Evolutionary conservation across 352 stramenopile genomes (phyloP).

Genomic region (Aphanomyces stellatus): DNA sequence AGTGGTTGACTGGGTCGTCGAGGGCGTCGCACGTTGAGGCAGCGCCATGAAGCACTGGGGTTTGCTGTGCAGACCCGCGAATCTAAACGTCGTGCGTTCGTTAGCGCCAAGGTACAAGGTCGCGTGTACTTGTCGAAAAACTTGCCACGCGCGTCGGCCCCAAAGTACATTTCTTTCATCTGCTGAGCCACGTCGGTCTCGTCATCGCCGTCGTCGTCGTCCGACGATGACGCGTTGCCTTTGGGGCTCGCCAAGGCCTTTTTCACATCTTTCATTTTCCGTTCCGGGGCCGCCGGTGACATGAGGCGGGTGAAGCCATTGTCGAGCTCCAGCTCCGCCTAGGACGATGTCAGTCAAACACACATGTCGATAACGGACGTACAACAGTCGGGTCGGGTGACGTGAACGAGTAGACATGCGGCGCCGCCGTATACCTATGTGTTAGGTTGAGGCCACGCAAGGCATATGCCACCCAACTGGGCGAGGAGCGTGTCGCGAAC

Average conservation of each 20-base stretch:
- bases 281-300: background rate
- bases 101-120: background rate
- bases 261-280: background rate
- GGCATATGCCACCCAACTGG: background rate
- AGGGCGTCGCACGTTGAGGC: background rate
- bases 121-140: slow-evolving; percentile 7
- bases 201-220: slow-evolving; percentile 11
- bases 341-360: background rate
- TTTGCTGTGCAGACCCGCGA: slow-evolving; percentile 8
- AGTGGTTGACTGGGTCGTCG: no score
- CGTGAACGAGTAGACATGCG: background rate
- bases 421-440: slow-evolving; percentile 4
- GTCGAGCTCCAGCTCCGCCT: background rate
- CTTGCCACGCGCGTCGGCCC: background rate
- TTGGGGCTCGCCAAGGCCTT: background rate
- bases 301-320: background rate
- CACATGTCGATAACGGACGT: no score
- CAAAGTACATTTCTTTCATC: slow-evolving; percentile 17
- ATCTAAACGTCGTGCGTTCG: slow-evolving; percentile 4
- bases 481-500: background rate
- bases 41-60: slow-evolving; percentile 13
- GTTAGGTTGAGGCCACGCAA: background rate
- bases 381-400: background rate
- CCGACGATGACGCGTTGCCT: background rate
- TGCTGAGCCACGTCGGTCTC: slow-evolving; percentile 1